phyloP scores from a whole-genome alignment of 108 stramenopile species.

The Cylindrotheca fusiformis region DNA sequence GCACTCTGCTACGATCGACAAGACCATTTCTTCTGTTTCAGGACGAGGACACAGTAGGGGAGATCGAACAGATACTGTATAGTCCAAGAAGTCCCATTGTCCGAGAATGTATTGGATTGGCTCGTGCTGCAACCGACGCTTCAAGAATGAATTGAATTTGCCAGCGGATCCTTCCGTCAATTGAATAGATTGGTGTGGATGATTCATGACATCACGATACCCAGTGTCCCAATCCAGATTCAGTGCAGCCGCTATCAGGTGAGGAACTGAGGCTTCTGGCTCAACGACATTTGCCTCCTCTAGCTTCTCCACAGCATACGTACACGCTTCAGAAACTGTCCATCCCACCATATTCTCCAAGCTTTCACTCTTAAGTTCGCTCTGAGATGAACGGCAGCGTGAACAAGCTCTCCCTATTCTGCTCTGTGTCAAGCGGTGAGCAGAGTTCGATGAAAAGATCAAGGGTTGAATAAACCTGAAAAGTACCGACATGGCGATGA shows the following conservation, averaged over 20 bases:
- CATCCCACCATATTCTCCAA: too few relatives aligned
- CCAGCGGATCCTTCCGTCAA: constrained; percentile 43
- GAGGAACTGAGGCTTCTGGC: constrained; percentile 56
- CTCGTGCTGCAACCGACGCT: constrained; percentile 60
- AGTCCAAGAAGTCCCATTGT: constrained; percentile 91
- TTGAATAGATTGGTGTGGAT: background rate
- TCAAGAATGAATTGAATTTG: constrained; percentile 34
- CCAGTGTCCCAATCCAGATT: constrained; percentile 58
- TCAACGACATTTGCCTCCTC: constrained; percentile 46
- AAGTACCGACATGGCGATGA: too few relatives aligned
- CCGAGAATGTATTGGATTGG: constrained; percentile 95
- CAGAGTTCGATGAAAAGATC: too few relatives aligned
- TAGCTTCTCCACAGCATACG: constrained; percentile 39
- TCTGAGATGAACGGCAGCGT: too few relatives aligned
- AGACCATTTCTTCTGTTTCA: constrained; percentile 94
- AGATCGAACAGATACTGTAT: constrained; percentile 56
- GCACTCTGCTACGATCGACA: constrained; percentile 40
- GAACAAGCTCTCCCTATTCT: too few relatives aligned
- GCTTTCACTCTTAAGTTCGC: too few relatives aligned
- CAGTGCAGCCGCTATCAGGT: constrained; percentile 61
- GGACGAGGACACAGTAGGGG: constrained; percentile 92
- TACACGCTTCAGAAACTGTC: constrained; percentile 44
- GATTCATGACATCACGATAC: constrained; percentile 43
- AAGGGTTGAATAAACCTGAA: too few relatives aligned
- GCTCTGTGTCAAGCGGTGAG: too few relatives aligned